Evolutionary conservation across 1,139 yeast species (phyloP), one percentile per base, ranked within the genome.

Genomic region (Yamadazyma dendronema): DNA sequence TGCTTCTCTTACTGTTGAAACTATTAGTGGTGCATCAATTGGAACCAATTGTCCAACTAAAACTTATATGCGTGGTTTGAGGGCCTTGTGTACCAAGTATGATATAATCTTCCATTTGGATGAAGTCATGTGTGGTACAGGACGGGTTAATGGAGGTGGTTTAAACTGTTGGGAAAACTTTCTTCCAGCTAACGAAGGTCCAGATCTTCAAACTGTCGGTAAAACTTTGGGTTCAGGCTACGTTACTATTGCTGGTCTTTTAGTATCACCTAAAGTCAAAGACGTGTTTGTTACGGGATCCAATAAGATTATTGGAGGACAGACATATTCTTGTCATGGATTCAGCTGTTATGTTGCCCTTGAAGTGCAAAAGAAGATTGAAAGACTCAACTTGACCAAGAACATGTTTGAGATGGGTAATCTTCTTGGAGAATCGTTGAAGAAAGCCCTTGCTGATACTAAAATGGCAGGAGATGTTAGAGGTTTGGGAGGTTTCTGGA

Each of bases 111-210:
- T 79, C 56, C 68, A 74, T 61, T 60, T 77, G 41, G 84, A 79
- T 53, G 84, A 79, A 58, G 82, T 79, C 33, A 79, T 79, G 84
- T 78, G 83, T 56, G 84, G 84, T 36, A 67, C 79, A 37, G 84
- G 83, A 33, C 67, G 84, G 41, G 48, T 54, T 29, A 50, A 48
- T 33, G 59, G 63, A 19, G 58, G 62, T 51, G 62, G 62, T 11
- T 43, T 67, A 60, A 52, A 75, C 65, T 61, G 78, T 70, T 47
- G 78, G 80, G 79, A 75, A 43, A 54, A 58, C 42, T 52, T 47
- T 39, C 76, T 63, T 59, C 65, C 68, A 16, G 49, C 56, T 4
- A 71, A 65, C 33, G 65, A 65, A 40, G 81, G 76, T 21, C 85
- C 84, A 38, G 84, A 79, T 54, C 59, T 79, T 41, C 79, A 76